Evolutionary conservation across 2,329 filamentous ascomycete genomes (phyloP).

Genomic region (Fusarium luffae): DNA sequence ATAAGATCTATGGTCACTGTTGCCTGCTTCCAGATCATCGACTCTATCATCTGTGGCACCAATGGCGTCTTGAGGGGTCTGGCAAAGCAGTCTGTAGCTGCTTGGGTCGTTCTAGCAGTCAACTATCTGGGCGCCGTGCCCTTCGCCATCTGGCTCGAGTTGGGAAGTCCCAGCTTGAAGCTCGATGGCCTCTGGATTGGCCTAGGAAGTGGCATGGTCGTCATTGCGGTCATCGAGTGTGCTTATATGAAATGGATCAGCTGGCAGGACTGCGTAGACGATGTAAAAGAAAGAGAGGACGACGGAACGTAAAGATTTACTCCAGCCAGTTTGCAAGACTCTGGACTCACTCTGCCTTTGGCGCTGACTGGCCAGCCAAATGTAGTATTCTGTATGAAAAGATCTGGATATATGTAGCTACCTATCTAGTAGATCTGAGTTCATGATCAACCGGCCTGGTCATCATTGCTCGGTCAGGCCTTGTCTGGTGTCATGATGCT

Average conservation of each 20-base stretch:
- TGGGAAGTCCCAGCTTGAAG: slow-evolving; percentile 29
- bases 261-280: slow-evolving; percentile 42
- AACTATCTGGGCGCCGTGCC: slow-evolving; percentile 39
- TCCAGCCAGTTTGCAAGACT: background rate
- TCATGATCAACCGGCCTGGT: slow-evolving; percentile 39
- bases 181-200: slow-evolving; percentile 46
- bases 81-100: slow-evolving; percentile 37
- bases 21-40: slow-evolving; percentile 34
- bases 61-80: slow-evolving; percentile 36
- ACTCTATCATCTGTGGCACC: slow-evolving; percentile 36
- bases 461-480: slow-evolving; percentile 45
- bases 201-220: slow-evolving; percentile 39
- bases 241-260: slow-evolving; percentile 41
- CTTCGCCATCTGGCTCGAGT: slow-evolving; percentile 35
- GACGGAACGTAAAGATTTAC: slow-evolving; percentile 21
- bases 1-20: slow-evolving; percentile 29
- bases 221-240: slow-evolving; percentile 41
- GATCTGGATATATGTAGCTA: background rate
- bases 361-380: background rate
- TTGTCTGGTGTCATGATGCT: slow-evolving; percentile 38
- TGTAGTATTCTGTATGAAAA: background rate
- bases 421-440: background rate
- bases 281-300: slow-evolving; percentile 37
- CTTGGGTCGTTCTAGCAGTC: slow-evolving; percentile 34
- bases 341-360: background rate